These are phyloP conservation scores for Naganishia friedmannii DNA, from an alignment of 768 basidiomycete genomes.

Conservation along the genomic window DNA sequence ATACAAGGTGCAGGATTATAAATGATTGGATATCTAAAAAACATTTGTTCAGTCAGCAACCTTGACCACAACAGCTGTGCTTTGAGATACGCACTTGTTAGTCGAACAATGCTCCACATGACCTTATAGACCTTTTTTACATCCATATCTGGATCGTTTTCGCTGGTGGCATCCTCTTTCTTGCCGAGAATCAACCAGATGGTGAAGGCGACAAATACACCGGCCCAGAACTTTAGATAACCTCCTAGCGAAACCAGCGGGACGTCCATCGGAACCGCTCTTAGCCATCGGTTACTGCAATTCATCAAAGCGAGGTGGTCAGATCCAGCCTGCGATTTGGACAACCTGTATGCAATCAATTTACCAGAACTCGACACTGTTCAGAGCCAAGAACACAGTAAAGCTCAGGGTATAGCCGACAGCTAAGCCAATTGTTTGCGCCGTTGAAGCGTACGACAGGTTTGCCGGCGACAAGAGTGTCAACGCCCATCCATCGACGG, in stretches of 20 bases:
- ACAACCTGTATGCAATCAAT: slow-evolving; percentile 47
- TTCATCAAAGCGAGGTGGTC: not conserved
- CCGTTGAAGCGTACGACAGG: slow-evolving; percentile 92
- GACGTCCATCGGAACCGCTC: slow-evolving; percentile 51
- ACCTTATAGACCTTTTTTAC: slow-evolving; percentile 85
- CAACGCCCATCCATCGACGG: slow-evolving; percentile 74
- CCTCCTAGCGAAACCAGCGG: slow-evolving; percentile 62
- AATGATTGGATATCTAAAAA: slow-evolving; percentile 80
- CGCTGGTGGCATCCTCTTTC: slow-evolving; percentile 77
- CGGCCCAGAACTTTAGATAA: slow-evolving; percentile 82
- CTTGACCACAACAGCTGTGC: not conserved
- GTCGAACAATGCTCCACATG: slow-evolving; percentile 88
- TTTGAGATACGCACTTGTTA: slow-evolving; percentile 66
- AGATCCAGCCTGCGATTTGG: slow-evolving; percentile 23
- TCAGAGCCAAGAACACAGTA: slow-evolving; percentile 95
- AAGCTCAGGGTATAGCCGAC: slow-evolving; percentile 94
- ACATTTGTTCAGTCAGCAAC: not conserved
- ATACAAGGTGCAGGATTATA: slow-evolving; percentile 78
- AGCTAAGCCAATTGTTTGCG: slow-evolving; percentile 94
- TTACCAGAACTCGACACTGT: slow-evolving; percentile 81
- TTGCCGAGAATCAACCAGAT: slow-evolving; percentile 82
- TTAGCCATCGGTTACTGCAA: slow-evolving; percentile 49
- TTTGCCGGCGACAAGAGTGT: slow-evolving; percentile 80
- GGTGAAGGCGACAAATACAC: slow-evolving; percentile 78
- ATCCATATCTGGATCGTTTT: slow-evolving; percentile 79